A percentile compares a stretch with the other conserved stretches of the same genome.
Conservation (phyloP, 345 rosid species). For the Syzygium aromaticum region DNA sequence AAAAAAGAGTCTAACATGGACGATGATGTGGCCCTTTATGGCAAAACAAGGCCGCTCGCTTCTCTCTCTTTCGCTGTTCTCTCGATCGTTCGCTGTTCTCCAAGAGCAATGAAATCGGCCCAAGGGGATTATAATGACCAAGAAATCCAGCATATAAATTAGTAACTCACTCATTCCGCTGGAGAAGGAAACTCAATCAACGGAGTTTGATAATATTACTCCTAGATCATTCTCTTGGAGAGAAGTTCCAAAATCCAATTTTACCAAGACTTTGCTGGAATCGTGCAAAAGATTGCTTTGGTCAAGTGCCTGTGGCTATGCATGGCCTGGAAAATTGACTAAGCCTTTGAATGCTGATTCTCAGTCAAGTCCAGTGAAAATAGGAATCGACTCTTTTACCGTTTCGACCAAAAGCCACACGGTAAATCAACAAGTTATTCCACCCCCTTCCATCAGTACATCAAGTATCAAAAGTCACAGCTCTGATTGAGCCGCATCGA, state of each 20-base stretch:
- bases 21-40: too few relatives aligned
- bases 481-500: neutral
- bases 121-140: too few relatives aligned
- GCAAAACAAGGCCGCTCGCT: too few relatives aligned
- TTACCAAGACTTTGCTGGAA: slow-evolving; percentile 23
- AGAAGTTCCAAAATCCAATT: slow-evolving; percentile 32
- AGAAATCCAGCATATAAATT: slow-evolving; percentile 28
- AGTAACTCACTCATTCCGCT: slow-evolving; percentile 7
- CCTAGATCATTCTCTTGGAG: slow-evolving; percentile 32
- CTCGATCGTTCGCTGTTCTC: neutral
- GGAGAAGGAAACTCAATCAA: slow-evolving; percentile 21
- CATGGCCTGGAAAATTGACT: neutral
- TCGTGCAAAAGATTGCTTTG: neutral
- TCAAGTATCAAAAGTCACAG: neutral
- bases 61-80: too few relatives aligned
- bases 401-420: slow-evolving; percentile 14
- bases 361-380: slow-evolving; percentile 9
- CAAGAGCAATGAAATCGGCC: slow-evolving; percentile 26
- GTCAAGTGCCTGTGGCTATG: neutral
- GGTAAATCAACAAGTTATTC: slow-evolving; percentile 18
- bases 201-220: slow-evolving; percentile 28
- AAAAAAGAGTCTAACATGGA: too few relatives aligned
- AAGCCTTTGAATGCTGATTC: slow-evolving; percentile 24
- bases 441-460: slow-evolving; percentile 13
- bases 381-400: slow-evolving; percentile 10